Evolutionary conservation across 305 asterid species (phyloP), one percentile per base, ranked within the genome.

Genomic region (Caryopteris hybrid): DNA sequence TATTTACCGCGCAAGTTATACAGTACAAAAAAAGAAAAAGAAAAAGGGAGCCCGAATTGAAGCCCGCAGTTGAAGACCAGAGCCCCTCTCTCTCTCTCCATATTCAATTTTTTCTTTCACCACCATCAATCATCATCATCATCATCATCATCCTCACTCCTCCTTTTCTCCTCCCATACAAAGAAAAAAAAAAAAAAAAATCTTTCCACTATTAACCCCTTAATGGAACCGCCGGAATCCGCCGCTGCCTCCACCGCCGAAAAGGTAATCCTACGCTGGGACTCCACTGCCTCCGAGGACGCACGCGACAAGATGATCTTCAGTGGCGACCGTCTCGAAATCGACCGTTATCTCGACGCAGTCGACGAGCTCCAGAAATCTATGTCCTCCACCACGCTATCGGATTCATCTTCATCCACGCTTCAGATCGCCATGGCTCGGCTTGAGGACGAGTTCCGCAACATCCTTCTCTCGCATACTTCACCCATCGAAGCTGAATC

Each of bases 401-500:
- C 78, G 43, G 78, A 77, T 53, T 75, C 80, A 8, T 73, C 77
- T 18, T 64, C 84, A 31, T 69, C 73, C 66, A 68, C 90, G 9
- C 90, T 88, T 62, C 95, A 88, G 94, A 85, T 90, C 86, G 95
- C 98, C 71, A 90, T 92, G 98, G 90, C 98, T 46, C 79, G 95
- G 1, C 89, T 92, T 8, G 97, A 92, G 73, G 96, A 92, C 69
- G 95, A 90, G 93, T 90, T 92, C 66, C 95, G 97, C 11, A 79
- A 34, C 78, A 83, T 92, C 77, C 95, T 92, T 62, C 65, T 83
- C 16, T 78, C 85, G 0, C 84, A 88, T 52, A 81, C 87, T 3
- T 75, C 81, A 13, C 89, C 87, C 0, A 80, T 88, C 52, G 88
- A 86, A 45, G 66, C 89, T 34, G 83, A 72, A 43, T 69, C 72